Evolutionary conservation across 345 rosid species (phyloP).

Genomic region (Sapria himalayana): DNA sequence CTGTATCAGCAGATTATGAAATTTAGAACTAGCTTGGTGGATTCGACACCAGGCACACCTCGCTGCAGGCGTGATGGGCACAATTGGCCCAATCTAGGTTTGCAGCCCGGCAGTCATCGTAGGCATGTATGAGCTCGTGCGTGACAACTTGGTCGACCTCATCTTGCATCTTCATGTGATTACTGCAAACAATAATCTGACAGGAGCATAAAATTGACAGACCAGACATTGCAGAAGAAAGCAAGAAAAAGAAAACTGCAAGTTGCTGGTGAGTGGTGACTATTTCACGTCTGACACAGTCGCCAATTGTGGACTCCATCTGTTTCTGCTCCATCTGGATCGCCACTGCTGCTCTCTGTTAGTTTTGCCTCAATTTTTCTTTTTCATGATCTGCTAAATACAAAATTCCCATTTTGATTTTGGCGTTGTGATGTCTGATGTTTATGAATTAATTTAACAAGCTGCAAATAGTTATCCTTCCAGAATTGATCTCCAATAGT

Average conservation of each 20-base stretch:
- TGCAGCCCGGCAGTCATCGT: slow-evolving; percentile 70
- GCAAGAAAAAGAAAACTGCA: background rate
- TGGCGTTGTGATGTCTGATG: too few species aligned
- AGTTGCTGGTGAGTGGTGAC: too few species aligned
- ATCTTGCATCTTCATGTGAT: slow-evolving; percentile 51
- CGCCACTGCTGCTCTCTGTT: too few species aligned
- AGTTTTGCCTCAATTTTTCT: too few species aligned
- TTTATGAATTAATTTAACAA: too few species aligned
- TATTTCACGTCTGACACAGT: background rate
- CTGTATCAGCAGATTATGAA: background rate
- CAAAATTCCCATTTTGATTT: too few species aligned
- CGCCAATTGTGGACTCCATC: background rate
- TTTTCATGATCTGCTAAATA: too few species aligned
- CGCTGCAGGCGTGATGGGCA: slow-evolving; percentile 93
- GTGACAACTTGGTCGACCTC: slow-evolving; percentile 70
- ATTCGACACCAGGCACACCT: slow-evolving; percentile 27
- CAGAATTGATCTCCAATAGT: too few species aligned
- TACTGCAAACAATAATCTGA: slow-evolving; percentile 67
- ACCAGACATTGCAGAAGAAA: too few species aligned
- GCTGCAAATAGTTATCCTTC: too few species aligned
- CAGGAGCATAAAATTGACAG: slow-evolving; percentile 5
- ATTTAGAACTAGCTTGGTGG: background rate
- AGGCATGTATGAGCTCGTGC: slow-evolving; percentile 85
- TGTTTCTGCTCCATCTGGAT: too few species aligned
- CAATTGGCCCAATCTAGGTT: slow-evolving; percentile 76